phyloP scores from a whole-genome alignment of 1,139 yeast genomes.

The Geotrichum reessii region DNA sequence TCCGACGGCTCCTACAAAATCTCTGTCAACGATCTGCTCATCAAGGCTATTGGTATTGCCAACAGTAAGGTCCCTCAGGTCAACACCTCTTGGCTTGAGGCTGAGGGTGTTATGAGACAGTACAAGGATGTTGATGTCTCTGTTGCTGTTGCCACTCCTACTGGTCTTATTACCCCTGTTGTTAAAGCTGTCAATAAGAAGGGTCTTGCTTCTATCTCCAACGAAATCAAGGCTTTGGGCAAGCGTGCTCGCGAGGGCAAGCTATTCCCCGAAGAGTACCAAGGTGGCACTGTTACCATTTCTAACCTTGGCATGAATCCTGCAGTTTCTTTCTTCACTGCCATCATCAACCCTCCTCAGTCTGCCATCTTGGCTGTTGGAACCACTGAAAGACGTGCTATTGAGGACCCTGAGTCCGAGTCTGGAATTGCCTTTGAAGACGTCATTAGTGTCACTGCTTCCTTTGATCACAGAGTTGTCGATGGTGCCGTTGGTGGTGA shows the following conservation, averaged over 20 bases:
- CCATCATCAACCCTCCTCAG: conserved; percentile 97
- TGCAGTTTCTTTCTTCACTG: conserved; percentile 88
- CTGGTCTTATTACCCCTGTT: conserved; percentile 95
- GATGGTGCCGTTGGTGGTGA: conserved; percentile 99
- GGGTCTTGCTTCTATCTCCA: conserved; percentile 78
- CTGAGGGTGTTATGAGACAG: conserved; percentile 86
- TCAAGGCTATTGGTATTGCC: conserved; percentile 92
- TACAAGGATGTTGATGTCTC: conserved; percentile 90
- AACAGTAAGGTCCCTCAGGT: conserved; percentile 87
- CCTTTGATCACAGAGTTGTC: conserved; percentile 94
- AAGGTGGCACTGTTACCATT: conserved; percentile 97
- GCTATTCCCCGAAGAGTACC: conserved; percentile 92
- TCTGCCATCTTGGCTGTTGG: conserved; percentile 90
- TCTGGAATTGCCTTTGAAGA: conserved; percentile 90
- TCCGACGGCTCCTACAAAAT: conserved; percentile 86
- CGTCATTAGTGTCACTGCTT: conserved; percentile 86
- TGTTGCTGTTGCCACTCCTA: conserved; percentile 97
- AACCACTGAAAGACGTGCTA: conserved; percentile 86
- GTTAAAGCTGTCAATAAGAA: conserved; percentile 79
- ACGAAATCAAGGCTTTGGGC: conserved; percentile 84
- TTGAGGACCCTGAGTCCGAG: conserved; percentile 86
- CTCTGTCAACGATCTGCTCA: conserved; percentile 88
- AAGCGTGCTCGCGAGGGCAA: conserved; percentile 94
- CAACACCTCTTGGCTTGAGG: conserved; percentile 89
- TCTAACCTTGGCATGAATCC: conserved; percentile 98